Base-by-base conservation (phyloP, 1,139 yeast species). In the Sugiyamaella pinicola region DNA sequence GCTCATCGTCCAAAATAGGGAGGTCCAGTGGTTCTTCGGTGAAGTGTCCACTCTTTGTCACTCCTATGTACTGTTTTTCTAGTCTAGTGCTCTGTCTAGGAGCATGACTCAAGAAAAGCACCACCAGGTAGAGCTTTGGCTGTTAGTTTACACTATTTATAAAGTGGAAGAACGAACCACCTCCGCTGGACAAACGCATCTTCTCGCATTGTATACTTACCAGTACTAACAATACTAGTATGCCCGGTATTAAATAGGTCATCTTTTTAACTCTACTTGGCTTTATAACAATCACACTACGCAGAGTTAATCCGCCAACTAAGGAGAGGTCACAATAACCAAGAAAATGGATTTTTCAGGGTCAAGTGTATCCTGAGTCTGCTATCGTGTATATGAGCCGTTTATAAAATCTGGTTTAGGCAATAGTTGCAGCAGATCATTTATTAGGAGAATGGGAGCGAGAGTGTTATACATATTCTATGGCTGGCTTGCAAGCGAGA, bases 71-170 rank as follows among this genome's bases (percentile, higher is more conserved):
- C 47, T 66, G 66, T 52, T 76, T 69, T 66, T 87, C 95, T 26
- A 75, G 68, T 26, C 77, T 62, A 48, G 73, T 70, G 1, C 86
- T 78, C n/a, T 66, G 60, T 55, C 95, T 73, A 3, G 95, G 95
- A 8, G 69, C 68, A 66, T 86, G 90, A 28, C 89, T 81, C 38
- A 87, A 74, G 10, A 77, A 51, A 51, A 76, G 68, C 2, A 84
- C 72, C 9, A 70, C 61, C 1, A 67, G 59, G 61, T 84, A 85
- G 8, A 79, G 24, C 59, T 57, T 9, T 7, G 10, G 5, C 10
- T 29, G 34, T 29, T 29, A 29, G 34, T 12, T 29, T n/a, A 6
- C 5, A 6, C 10, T 29, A n/a, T 29, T 29, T n/a, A 29, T 29
- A 12, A 29, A 6, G 28, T n/a, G n/a, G n/a, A n/a, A n/a, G n/a